Evolutionary conservation across 2,329 filamentous ascomycete genomes (phyloP), one percentile per base, ranked within the genome.

Genomic region (Leptosphaerulina australis): DNA sequence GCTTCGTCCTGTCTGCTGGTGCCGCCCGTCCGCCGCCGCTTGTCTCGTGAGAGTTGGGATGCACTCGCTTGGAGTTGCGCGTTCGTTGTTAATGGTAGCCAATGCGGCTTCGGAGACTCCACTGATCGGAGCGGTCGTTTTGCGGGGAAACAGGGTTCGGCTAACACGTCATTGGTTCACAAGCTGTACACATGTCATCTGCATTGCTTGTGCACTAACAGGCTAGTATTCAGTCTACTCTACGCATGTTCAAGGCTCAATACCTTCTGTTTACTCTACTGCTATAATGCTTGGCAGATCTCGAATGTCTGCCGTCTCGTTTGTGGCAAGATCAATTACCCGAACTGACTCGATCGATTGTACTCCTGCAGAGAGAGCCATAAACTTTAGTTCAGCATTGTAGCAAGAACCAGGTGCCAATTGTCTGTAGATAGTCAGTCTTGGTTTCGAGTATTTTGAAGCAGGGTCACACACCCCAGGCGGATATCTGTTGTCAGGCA

Each of bases 261-360:
- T 8, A 11, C n/a, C 25, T 34, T 24, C 51, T 31, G 36, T 37
- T 4, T 49, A 46, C 33, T 63, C 61, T 11, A 64, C 51, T 14
- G 68, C 68, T 26, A 90, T 73, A 60, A 91, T 83, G 34, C 82
- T 84, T 0, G 90, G 90, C 56, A 94, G 68, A 54, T 93, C 87
- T 53, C 83, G 81, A 45, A 92, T 85, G 70, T 93, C 88, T 3
- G 90, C 86, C 65, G 88, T 87, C 74, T 92, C 88, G 64, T 90
- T 86, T 25, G 83, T 88, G 17, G 78, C 83, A 52, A 93, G 68
- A 69, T 94, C 90, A 3, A 92, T 79, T 1, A 93, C 83, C 39
- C 88, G 78, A 15, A 93, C 78, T 2, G 86, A 85, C 60, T 92
- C 89, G 2, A 93, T 71, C n/a, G 81, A 80, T 22, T 90, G 79